Evolutionary conservation across 208 protist species (phyloP).

Genomic region (Hexamita inflata): DNA sequence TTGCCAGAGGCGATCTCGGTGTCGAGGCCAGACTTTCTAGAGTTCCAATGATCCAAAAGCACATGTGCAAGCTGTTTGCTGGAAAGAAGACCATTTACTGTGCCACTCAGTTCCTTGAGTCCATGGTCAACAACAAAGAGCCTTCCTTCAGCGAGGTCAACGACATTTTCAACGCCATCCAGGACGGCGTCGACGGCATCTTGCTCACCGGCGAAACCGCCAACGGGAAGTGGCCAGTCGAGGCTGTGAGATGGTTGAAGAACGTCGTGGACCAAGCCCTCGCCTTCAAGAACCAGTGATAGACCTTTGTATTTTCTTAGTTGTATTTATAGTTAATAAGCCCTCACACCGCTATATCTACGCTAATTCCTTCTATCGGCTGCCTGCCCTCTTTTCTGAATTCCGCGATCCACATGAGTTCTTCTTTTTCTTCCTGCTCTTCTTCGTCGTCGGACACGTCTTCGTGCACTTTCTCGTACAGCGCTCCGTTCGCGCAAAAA

Average conservation of each 20-base stretch:
- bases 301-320: too few species aligned
- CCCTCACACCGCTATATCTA: too few species aligned
- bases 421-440: too few species aligned
- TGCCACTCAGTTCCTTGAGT: slow-evolving; percentile 51
- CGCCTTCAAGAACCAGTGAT: too few species aligned
- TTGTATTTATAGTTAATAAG: too few species aligned
- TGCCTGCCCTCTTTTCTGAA: too few species aligned
- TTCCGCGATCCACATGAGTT: too few species aligned
- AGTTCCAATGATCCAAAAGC: background rate
- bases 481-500: too few species aligned
- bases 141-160: slow-evolving; percentile 44
- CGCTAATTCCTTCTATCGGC: too few species aligned
- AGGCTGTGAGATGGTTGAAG: background rate
- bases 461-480: too few species aligned
- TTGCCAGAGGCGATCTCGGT: slow-evolving; percentile 48
- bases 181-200: slow-evolving; percentile 33
- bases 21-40: background rate
- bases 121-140: slow-evolving; percentile 36
- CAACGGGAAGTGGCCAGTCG: background rate
- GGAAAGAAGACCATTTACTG: slow-evolving; percentile 34
- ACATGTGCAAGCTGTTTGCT: background rate
- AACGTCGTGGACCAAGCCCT: background rate
- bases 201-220: slow-evolving; percentile 14
- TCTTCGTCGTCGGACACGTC: too few species aligned
- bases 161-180: slow-evolving; percentile 41